phyloP scores from a whole-genome alignment of 345 rosid genomes.

The Zanthoxylum bungeanum region DNA sequence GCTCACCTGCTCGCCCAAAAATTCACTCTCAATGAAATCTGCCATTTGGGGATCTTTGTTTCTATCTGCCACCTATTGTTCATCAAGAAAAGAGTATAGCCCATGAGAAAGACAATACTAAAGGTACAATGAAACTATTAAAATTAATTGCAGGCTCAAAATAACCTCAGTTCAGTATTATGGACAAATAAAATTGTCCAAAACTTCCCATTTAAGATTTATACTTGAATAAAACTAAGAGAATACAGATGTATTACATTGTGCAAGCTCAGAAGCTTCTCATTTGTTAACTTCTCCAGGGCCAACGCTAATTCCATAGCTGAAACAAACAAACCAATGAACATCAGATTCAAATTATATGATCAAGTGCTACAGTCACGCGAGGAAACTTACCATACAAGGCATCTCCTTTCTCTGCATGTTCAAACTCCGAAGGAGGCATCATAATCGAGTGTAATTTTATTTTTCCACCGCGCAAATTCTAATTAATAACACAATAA shows the following conservation, averaged over 20 bases:
- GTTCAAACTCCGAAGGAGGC: slow-evolving; percentile 73
- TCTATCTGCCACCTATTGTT: slow-evolving; percentile 42
- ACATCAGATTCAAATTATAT: background rate
- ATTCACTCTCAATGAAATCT: slow-evolving; percentile 46
- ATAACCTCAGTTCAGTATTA: background rate
- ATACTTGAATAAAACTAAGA: too few relatives aligned
- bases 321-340: slow-evolving; percentile 20
- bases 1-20: slow-evolving; percentile 50
- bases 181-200: background rate
- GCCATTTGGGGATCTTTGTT: slow-evolving; percentile 45
- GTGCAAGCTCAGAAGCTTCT: slow-evolving; percentile 50
- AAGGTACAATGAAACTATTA: background rate
- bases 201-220: too few relatives aligned
- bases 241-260: slow-evolving; percentile 28
- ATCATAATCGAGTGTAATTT: slow-evolving; percentile 53
- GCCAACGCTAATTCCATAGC: slow-evolving; percentile 69
- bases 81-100: background rate
- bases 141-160: background rate
- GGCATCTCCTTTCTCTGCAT: slow-evolving; percentile 72
- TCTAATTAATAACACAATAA: slow-evolving; percentile 36
- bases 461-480: slow-evolving; percentile 79
- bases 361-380: background rate
- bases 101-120: background rate
- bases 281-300: slow-evolving; percentile 59
- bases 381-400: slow-evolving; percentile 40